phyloP scores from a whole-genome alignment of 768 basidiomycete species.

The Russula olivacea region DNA sequence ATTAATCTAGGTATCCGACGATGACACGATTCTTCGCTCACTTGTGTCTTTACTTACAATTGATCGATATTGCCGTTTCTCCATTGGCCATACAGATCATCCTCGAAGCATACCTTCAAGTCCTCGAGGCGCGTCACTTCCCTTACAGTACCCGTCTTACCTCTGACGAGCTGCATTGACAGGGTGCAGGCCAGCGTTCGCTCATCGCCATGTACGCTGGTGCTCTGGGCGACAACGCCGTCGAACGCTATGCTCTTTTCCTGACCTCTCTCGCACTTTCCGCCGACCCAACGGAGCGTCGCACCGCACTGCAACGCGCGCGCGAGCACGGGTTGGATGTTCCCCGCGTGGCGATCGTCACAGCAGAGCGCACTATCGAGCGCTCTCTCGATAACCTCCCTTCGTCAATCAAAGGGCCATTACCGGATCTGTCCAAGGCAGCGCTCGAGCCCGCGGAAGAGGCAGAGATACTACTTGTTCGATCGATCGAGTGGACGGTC shows the following conservation, averaged over 20 bases:
- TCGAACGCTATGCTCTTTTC: constrained; percentile 89
- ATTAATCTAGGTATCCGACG: constrained; percentile 49
- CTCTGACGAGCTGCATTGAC: constrained; percentile 1
- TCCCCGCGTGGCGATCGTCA: constrained; percentile 67
- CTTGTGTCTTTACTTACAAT: constrained; percentile 79
- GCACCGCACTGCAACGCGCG: constrained; percentile 65
- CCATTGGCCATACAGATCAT: constrained; percentile 73
- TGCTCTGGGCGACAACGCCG: constrained; percentile 83
- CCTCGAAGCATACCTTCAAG: constrained; percentile 80
- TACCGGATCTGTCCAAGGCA: constrained; percentile 18
- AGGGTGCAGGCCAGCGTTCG: constrained; percentile 73
- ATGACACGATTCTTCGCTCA: constrained; percentile 92
- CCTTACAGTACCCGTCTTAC: neutral
- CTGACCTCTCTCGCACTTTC: constrained; percentile 68
- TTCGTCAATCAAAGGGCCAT: constrained; percentile 12
- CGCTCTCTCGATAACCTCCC: constrained; percentile 50
- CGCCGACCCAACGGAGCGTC: constrained; percentile 58
- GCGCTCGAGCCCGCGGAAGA: constrained; percentile 39
- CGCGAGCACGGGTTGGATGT: constrained; percentile 82
- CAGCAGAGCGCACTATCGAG: constrained; percentile 74
- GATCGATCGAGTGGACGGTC: constrained; percentile 92
- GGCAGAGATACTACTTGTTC: constrained; percentile 59
- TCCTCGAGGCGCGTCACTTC: constrained; percentile 60
- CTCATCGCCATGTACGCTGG: constrained; percentile 93
- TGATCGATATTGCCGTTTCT: constrained; percentile 71